Conservation (phyloP, 495 filamentous ascomycete genomes). For the Penicillium arizonense region DNA sequence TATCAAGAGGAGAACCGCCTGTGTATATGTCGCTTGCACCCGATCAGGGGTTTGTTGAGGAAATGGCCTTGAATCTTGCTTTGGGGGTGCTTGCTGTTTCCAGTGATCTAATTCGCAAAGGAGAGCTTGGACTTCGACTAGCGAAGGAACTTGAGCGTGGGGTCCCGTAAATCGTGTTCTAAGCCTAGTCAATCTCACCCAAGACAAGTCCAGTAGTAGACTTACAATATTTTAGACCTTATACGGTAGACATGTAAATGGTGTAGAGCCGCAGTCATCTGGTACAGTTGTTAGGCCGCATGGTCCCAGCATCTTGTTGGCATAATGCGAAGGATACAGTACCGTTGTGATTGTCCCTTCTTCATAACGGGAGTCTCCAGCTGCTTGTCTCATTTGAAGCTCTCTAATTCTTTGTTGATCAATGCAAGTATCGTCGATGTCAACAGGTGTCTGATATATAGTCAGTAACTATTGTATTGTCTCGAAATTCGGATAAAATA, state of each 20-base stretch:
- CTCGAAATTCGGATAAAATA: neutral
- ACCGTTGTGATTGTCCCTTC: constrained; percentile 1
- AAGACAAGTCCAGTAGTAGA: neutral
- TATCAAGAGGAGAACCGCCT: constrained; percentile 8
- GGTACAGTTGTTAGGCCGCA: no score
- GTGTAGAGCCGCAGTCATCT: constrained; percentile 16
- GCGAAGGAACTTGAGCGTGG: constrained; percentile 5
- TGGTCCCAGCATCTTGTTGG: no score
- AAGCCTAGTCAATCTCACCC: neutral
- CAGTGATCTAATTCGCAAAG: constrained; percentile 9
- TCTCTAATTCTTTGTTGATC: constrained; percentile 4
- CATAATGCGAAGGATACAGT: neutral
- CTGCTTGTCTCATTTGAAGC: neutral
- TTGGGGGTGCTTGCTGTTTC: constrained; percentile 4
- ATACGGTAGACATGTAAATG: constrained; percentile 11
- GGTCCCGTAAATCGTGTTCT: constrained; percentile 11
- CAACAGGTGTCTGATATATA: constrained; percentile 1
- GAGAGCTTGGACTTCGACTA: constrained; percentile 4
- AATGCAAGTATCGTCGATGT: constrained; percentile 12
- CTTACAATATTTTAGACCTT: constrained; percentile 11
- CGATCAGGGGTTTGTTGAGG: constrained; percentile 13
- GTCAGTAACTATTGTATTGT: neutral
- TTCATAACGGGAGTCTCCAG: neutral
- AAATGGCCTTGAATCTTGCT: constrained; percentile 4
- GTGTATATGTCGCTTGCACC: constrained; percentile 14